phyloP scores from a whole-genome alignment of 1,139 yeast genomes.

The Debaryomycetaceae sp. region DNA sequence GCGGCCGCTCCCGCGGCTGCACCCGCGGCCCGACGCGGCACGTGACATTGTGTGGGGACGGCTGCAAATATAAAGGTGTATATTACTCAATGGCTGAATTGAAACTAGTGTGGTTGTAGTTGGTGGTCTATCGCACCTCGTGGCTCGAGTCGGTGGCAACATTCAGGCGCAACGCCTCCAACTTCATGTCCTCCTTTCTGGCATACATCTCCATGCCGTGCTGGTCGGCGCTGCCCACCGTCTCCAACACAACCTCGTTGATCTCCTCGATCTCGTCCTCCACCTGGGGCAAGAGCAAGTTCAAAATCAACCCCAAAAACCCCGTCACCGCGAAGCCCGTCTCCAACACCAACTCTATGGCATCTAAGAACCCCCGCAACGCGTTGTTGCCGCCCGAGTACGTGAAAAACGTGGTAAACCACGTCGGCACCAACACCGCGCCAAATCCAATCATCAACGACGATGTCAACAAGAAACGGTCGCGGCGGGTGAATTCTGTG shows the following conservation, averaged over 20 bases:
- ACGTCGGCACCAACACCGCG: constrained; percentile 64
- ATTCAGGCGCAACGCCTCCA: constrained; percentile 21
- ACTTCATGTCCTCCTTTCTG: constrained; percentile 29
- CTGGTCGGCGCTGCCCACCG: constrained; percentile 45
- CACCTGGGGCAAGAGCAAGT: constrained; percentile 69
- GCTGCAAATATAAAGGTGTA: no score
- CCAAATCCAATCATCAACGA: constrained; percentile 77
- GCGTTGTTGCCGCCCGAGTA: constrained; percentile 64
- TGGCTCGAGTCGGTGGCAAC: constrained; percentile 1
- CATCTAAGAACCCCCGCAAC: constrained; percentile 69
- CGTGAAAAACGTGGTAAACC: constrained; percentile 76
- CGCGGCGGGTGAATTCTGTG: constrained; percentile 79
- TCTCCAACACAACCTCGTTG: constrained; percentile 43
- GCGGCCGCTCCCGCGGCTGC: no score
- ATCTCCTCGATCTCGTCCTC: constrained; percentile 56
- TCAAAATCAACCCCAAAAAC: constrained; percentile 66
- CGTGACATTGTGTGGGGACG: no score
- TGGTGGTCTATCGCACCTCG: no score
- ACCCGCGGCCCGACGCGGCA: no score
- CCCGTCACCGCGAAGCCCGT: constrained; percentile 87
- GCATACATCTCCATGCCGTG: constrained; percentile 34
- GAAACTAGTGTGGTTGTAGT: constrained; percentile 1
- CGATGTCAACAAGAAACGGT: constrained; percentile 77
- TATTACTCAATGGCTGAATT: no score
- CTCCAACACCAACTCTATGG: constrained; percentile 78